Base-by-base conservation (phyloP, 2,329 filamentous ascomycete species). In the Colletotrichum tabaci region DNA sequence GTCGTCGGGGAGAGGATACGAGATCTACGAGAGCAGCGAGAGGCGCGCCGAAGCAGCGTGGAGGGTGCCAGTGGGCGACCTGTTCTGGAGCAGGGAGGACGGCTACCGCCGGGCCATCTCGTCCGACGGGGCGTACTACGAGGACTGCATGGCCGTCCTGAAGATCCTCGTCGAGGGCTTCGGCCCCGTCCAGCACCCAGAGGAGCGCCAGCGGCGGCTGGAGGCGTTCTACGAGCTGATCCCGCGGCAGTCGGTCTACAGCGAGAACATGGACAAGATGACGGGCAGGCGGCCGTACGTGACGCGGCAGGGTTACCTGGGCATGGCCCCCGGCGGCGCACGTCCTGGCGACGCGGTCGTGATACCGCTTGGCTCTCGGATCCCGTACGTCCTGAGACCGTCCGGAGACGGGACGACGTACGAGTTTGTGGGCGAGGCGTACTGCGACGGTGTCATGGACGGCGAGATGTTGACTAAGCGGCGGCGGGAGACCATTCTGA, bases 361-460 rank as follows among this genome's bases (percentile, higher is more conserved):
- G 52, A 66, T 73, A 38, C 46, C 61, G 23, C 40, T 63, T 52
- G 71, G 73, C 42, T 60, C 53, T 61, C 68, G 63, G 40, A 72
- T 73, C 16, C 67, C 71, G 30, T 66, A 73, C 44, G 64, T 72
- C 35, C 67, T 74, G 60, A 71, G 73, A 66, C 71, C 73, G 40
- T 61, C 68, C 46, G 46, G 65, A 53, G 56, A 72, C 38, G 66
- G 71, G 67, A 67, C 57, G 42, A 52, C 35, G 23, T 72, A n/a
- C 30, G 38, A 47, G 50, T 71, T 73, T 50, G 67, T 72, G 21
- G 73, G 56, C 4, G 67, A 68, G 38, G 61, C 63, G 21, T 67
- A 73, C 46, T 74, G 70, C 21, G 66, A 73, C 13, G 58, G 71
- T 23, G 35, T 64, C 44, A 72, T 72, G 67, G 61, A 74, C 38